These are phyloP conservation scores for Thinopyrum obtusiflorum DNA, from an alignment of 202 grass and related monocot species.

Conservation along the genomic window DNA sequence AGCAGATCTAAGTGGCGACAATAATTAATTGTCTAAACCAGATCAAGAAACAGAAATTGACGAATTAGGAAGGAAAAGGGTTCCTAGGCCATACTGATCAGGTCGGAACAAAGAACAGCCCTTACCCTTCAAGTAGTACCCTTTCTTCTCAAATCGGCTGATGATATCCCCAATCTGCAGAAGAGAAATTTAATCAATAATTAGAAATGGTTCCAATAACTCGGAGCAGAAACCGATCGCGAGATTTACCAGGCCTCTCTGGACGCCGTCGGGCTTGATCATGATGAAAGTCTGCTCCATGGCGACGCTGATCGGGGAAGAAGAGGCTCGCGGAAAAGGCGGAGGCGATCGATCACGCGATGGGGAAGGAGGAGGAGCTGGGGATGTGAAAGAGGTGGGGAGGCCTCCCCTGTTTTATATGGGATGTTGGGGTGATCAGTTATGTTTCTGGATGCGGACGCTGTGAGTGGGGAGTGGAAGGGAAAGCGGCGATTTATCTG, in stretches of 20 bases:
- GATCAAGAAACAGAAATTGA: not conserved
- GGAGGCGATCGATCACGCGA: conserved; percentile 11
- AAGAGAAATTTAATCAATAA: not conserved
- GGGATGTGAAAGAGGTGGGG: conserved; percentile 22
- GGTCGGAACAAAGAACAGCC: not conserved
- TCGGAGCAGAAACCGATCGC: not conserved
- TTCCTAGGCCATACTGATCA: not conserved
- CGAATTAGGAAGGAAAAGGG: not conserved
- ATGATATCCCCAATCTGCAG: conserved; percentile 85
- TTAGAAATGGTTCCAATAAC: not conserved
- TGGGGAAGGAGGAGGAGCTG: not conserved
- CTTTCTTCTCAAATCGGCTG: conserved; percentile 93
- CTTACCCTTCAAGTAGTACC: conserved; percentile 90
- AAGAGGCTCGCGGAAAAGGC: not conserved
- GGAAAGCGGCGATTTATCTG: no score
- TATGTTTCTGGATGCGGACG: not conserved
- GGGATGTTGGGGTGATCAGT: not conserved
- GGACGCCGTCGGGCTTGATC: conserved; percentile 98
- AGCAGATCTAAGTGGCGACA: not conserved
- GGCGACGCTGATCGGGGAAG: not conserved
- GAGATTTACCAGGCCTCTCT: conserved; percentile 65
- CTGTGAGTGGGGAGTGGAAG: no score
- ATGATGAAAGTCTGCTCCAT: conserved; percentile 93
- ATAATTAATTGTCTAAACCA: not conserved
- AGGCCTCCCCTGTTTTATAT: conserved; percentile 15